These are phyloP conservation scores for Fusarium proliferatum DNA, from an alignment of 2,329 filamentous ascomycete species.

Conservation along the genomic window DNA sequence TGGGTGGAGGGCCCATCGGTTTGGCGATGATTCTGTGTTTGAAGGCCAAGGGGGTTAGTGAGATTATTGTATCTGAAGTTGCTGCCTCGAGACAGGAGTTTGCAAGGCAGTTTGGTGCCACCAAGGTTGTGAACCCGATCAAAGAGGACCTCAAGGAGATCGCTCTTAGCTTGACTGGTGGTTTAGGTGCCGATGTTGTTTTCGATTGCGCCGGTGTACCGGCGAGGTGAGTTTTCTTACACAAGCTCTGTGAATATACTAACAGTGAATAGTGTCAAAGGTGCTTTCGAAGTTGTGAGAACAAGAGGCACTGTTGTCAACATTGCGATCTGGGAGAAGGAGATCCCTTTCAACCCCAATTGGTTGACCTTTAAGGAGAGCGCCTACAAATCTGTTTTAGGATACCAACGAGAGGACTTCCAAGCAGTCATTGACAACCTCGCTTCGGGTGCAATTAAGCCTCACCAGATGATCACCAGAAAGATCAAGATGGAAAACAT, in stretches of 20 bases:
- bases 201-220: conserved; percentile 71
- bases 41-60: conserved; percentile 59
- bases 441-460: conserved; percentile 48
- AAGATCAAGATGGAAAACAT: conserved; percentile 66
- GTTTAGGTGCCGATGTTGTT: conserved; percentile 65
- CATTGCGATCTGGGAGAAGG: conserved; percentile 71
- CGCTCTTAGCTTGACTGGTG: conserved; percentile 59
- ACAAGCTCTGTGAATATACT: fast-evolving
- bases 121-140: conserved; percentile 55
- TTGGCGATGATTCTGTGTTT: conserved; percentile 59
- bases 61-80: conserved; percentile 60
- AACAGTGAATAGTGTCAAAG: conserved; percentile 30
- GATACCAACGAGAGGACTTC: conserved; percentile 57
- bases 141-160: conserved; percentile 59
- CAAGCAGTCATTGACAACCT: conserved; percentile 63
- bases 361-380: conserved; percentile 45
- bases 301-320: conserved; percentile 69
- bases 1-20: conserved; percentile 63
- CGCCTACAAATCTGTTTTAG: conserved; percentile 41
- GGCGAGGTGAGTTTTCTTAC: conserved; percentile 24
- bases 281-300: conserved; percentile 60
- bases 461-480: conserved; percentile 69
- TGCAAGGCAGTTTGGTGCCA: conserved; percentile 57
- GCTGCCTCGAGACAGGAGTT: conserved; percentile 55
- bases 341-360: conserved; percentile 44